Conservation (phyloP, 2,329 filamentous ascomycete species). For the Diplodia seriata region DNA sequence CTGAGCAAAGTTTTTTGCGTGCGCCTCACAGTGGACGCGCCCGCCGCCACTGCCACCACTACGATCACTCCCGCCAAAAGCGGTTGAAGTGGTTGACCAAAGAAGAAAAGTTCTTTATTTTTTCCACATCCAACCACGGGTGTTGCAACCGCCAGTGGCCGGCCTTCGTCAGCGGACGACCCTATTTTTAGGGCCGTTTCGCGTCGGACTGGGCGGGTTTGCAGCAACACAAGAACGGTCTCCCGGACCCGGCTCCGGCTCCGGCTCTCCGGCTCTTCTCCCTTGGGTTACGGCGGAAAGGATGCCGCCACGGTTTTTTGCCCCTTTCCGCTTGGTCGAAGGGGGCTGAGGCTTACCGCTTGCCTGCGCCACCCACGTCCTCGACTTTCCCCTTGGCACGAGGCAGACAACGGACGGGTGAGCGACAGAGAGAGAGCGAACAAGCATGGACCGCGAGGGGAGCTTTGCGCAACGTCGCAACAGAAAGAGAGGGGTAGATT, state of each 20-base stretch:
- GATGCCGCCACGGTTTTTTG: not conserved
- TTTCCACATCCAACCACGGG: not conserved
- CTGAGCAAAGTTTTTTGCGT: not conserved
- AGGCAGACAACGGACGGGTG: not conserved
- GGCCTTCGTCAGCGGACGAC: not conserved
- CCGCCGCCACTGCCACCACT: not conserved
- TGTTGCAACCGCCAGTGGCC: not conserved
- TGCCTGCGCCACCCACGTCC: not conserved
- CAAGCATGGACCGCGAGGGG: not conserved
- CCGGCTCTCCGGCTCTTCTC: too few relatives aligned
- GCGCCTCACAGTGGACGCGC: not conserved
- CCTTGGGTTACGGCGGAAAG: too few relatives aligned
- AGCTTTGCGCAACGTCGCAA: not conserved
- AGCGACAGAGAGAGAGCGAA: not conserved
- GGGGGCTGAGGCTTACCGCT: slow-evolving; percentile 24
- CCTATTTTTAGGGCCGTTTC: not conserved
- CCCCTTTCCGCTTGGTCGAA: too few relatives aligned
- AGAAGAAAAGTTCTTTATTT: not conserved
- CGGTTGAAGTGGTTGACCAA: slow-evolving; percentile 25
- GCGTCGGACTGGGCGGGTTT: slow-evolving; percentile 1
- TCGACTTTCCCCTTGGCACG: not conserved
- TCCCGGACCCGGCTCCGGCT: too few relatives aligned
- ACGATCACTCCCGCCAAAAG: slow-evolving; percentile 24
- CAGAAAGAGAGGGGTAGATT: not conserved
- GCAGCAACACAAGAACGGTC: too few relatives aligned